Conservation (phyloP, 345 rosid species). For the Eucalyptus guilfoylei region DNA sequence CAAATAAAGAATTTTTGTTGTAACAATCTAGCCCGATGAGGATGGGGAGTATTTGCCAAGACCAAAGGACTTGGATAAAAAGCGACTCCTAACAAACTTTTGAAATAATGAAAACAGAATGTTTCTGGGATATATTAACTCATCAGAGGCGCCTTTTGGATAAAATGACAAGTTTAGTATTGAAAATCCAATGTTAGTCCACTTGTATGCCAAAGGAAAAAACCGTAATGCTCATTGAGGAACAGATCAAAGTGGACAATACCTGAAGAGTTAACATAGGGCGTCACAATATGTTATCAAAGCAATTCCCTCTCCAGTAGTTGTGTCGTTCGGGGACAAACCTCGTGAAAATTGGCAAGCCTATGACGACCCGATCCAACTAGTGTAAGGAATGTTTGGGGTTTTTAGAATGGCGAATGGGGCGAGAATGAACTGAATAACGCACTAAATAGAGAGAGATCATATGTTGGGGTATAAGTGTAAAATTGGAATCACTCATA, state of each 20-base stretch:
- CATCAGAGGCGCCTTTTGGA: neutral
- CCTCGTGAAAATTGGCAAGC: neutral
- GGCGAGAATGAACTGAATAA: neutral
- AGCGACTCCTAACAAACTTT: neutral
- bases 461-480: neutral
- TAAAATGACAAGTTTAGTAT: neutral
- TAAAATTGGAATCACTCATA: neutral
- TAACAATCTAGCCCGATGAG: fast-evolving
- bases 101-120: neutral
- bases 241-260: fast-evolving
- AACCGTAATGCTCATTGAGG: fast-evolving
- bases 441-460: fast-evolving
- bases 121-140: neutral
- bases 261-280: neutral
- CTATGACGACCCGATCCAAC: neutral
- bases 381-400: neutral
- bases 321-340: neutral
- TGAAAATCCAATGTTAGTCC: neutral
- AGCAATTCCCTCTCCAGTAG: fast-evolving
- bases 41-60: neutral
- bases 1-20: neutral
- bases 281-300: neutral
- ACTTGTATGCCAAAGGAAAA: neutral
- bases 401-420: fast-evolving
- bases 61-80: neutral